Evolutionary conservation across 371 early-diverging fungal genomes (phyloP), one percentile per base, ranked within the genome.

Genomic region (Mortierella polycephala): DNA sequence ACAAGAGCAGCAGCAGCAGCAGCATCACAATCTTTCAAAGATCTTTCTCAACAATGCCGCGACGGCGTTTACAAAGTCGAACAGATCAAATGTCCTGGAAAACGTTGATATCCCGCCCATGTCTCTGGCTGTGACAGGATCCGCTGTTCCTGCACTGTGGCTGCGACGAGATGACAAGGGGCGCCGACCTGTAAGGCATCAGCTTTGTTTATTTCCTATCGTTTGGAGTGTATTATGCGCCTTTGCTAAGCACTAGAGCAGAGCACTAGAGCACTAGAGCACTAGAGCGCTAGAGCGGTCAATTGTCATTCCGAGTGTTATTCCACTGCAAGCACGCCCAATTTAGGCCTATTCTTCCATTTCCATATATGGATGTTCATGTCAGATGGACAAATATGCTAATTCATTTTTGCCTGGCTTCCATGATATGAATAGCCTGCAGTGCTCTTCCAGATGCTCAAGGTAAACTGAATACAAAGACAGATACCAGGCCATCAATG

Each of bases 371-470:
- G 51, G 51, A 10, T 9, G 20, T 51, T 14, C 20, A 18, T 51
- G 51, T 51, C 51, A 51, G 51, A n/a, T 51, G 51, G 50, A 40
- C 62, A 46, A n/a, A 30, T 9, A 13, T 30, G 45, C 44, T 61
- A 55, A 69, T 20, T 18, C 21, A 20, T 44, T 11, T 37, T 11
- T 20, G 40, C 10, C 50, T 39, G 51, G 7, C 6, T 23, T 41
- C 42, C 40, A 42, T 55, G 20, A 16, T 30, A 41, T 12, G 46
- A 12, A 47, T 49, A 77, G 77, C 77, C 77, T 7, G 65, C 77
- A 2, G 77, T 77, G 50, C 21, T 71, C 56, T 77, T 77, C 55
- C 71, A 77, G 50, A 52, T 77, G 72, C 56, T 77, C 37, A 67
- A 58, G 56, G 75, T 75, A 67, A 45, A 42, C 8, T 18, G 10